Conservation (phyloP, 148 eudicot genomes). For the Diospyros kaki region DNA sequence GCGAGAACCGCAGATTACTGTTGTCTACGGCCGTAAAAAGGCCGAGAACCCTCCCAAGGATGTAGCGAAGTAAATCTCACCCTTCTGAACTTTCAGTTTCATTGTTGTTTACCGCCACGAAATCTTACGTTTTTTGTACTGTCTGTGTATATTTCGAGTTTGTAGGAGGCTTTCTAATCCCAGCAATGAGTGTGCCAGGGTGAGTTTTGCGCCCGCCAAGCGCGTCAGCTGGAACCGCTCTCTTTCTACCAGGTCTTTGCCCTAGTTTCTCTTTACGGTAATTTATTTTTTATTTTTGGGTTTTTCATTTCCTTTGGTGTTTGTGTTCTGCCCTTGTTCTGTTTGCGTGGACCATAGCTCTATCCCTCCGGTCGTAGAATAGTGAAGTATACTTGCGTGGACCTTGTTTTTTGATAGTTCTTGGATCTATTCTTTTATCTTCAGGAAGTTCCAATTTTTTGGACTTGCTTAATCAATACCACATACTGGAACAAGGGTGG, state of each 20-base stretch:
- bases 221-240: conserved; percentile 89
- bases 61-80: conserved; percentile 6
- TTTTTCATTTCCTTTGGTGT: background rate
- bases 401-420: no score
- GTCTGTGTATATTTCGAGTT: background rate
- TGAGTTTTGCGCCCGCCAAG: conserved; percentile 49
- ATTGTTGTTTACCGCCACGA: background rate
- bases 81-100: background rate
- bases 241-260: conserved; percentile 70
- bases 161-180: conserved; percentile 38
- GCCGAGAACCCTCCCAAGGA: conserved; percentile 12
- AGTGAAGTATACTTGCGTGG: no score
- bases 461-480: no score
- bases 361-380: no score
- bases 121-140: background rate
- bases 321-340: no score
- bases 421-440: no score
- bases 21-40: conserved; percentile 36
- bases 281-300: background rate
- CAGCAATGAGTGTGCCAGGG: conserved; percentile 29
- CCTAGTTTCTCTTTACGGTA: background rate
- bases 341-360: no score
- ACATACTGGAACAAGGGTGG: no score
- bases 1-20: conserved; percentile 31
- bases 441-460: no score